Conservation (phyloP, 2,329 filamentous ascomycete species). For the Epichloe aotearoae region DNA sequence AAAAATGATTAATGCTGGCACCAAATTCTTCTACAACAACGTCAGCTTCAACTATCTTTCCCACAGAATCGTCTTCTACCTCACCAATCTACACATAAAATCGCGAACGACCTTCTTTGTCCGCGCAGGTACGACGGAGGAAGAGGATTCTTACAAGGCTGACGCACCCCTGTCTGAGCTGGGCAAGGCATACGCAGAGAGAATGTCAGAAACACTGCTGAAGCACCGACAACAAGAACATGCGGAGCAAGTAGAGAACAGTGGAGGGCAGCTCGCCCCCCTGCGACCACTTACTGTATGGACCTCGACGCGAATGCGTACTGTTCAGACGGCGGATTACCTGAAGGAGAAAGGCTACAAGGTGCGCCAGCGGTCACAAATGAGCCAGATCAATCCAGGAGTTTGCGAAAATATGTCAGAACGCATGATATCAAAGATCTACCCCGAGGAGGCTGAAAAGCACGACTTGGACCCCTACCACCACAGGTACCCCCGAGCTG, state of each 20-base stretch:
- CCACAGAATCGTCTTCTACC: constrained; percentile 94
- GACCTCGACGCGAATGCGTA: constrained; percentile 85
- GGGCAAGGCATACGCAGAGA: constrained; percentile 66
- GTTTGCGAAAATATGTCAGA: constrained; percentile 93
- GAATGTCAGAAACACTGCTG: constrained; percentile 74
- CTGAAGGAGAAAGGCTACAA: constrained; percentile 71
- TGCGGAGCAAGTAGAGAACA: constrained; percentile 48
- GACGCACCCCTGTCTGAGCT: constrained; percentile 74
- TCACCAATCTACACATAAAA: constrained; percentile 96
- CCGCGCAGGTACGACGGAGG: constrained; percentile 71
- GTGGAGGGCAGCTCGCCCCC: constrained; percentile 53
- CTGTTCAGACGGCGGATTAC: constrained; percentile 76
- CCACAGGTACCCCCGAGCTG: constrained; percentile 86
- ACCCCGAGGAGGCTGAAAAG: constrained; percentile 83
- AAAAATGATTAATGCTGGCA: constrained; percentile 97
- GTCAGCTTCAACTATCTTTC: constrained; percentile 93
- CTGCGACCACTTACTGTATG: constrained; percentile 78
- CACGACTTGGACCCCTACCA: constrained; percentile 94
- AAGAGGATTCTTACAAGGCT: constrained; percentile 83
- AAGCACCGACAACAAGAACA: constrained; percentile 75
- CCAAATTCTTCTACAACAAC: constrained; percentile 90
- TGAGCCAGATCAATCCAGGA: constrained; percentile 94
- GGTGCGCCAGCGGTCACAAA: constrained; percentile 82
- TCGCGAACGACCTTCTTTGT: constrained; percentile 87
- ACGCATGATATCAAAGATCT: constrained; percentile 62